Percentiles rank a stretch among this genome's conserved stretches.
phyloP scores from a whole-genome alignment of 208 protist genomes.

The Acanthamoeba culbertsoni region DNA sequence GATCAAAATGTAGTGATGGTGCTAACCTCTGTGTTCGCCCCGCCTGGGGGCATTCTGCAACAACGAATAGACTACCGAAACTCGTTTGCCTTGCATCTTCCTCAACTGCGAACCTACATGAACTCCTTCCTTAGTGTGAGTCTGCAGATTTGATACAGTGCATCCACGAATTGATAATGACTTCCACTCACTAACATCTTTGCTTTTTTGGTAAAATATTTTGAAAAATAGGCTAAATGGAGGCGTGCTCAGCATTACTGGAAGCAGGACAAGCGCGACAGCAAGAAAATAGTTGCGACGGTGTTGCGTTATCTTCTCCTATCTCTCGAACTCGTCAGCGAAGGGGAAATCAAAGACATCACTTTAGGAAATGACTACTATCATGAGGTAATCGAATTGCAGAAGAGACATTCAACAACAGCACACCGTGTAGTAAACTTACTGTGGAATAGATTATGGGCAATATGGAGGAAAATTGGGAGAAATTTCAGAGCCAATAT shows the following conservation, averaged over 20 bases:
- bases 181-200: too few relatives aligned
- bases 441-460: not conserved
- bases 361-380: slow-evolving; percentile 30
- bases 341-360: not conserved
- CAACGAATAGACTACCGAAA: not conserved
- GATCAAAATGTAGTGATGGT: slow-evolving; percentile 38
- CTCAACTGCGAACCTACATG: not conserved
- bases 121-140: not conserved
- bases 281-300: not conserved
- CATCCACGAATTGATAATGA: not conserved
- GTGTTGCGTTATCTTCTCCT: not conserved
- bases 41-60: not conserved
- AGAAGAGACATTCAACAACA: not conserved
- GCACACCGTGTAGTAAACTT: not conserved
- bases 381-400: not conserved
- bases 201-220: not conserved
- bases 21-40: not conserved
- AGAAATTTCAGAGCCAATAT: not conserved
- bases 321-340: not conserved
- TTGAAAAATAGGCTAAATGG: not conserved
- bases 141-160: not conserved
- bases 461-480: not conserved
- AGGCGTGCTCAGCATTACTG: slow-evolving; percentile 1
- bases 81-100: not conserved
- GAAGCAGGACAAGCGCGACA: slow-evolving; percentile 51